A percentile compares a stretch with the other conserved stretches of the same genome.
Evolutionary conservation across 176 grass and related monocot genomes (phyloP).

Genomic region (Oryza punctata): DNA sequence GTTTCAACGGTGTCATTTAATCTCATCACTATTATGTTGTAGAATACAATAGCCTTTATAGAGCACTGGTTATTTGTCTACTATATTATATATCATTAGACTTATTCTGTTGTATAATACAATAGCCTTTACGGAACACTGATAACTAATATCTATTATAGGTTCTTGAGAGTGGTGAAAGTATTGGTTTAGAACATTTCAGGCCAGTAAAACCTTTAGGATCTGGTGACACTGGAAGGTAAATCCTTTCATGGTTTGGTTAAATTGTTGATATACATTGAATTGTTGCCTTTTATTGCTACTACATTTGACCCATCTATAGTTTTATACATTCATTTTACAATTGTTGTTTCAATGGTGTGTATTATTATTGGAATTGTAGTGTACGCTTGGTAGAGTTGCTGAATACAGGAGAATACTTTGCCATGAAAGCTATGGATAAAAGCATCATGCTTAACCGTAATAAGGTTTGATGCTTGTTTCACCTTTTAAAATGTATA

Average conservation of each 20-base stretch:
- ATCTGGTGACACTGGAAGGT: conserved; percentile 93
- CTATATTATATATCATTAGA: neutral
- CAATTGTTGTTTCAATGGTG: neutral
- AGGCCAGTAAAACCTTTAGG: conserved; percentile 88
- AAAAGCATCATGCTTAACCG: conserved; percentile 90
- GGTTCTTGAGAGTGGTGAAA: conserved; percentile 75
- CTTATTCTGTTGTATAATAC: neutral
- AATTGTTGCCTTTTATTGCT: neutral
- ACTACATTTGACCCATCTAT: neutral
- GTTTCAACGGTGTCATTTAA: neutral
- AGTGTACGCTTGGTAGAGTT: conserved; percentile 96
- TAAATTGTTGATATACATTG: neutral
- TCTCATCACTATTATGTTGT: neutral
- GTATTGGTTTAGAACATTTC: conserved; percentile 83
- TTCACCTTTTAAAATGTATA: neutral
- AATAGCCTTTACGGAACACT: too few relatives aligned
- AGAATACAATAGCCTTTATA: neutral
- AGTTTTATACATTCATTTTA: neutral
- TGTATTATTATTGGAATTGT: conserved; percentile 40
- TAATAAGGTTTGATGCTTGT: conserved; percentile 68
- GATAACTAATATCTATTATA: conserved; percentile 50
- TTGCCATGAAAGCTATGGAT: conserved; percentile 98
- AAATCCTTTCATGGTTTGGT: conserved; percentile 26
- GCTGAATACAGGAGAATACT: conserved; percentile 69
- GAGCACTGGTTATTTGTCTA: neutral